Conservation (phyloP, 352 stramenopile genomes). For the Phytophthora chlamydospora region DNA sequence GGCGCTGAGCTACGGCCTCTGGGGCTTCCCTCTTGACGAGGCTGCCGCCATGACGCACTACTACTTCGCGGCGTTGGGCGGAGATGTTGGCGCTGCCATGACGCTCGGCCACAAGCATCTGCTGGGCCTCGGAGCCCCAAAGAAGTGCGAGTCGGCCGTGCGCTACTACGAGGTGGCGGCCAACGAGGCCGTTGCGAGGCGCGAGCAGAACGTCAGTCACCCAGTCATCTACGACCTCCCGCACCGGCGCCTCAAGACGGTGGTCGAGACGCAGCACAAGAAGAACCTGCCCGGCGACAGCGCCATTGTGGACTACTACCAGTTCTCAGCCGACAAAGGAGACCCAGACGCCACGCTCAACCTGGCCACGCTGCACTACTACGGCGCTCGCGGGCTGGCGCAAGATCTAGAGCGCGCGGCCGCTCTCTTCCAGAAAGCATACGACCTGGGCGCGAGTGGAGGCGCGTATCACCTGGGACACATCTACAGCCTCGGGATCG, state of each 20-base stretch:
- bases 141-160: slow-evolving; percentile 84
- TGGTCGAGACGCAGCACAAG: slow-evolving; percentile 80
- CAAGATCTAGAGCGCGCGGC: slow-evolving; percentile 77
- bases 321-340: slow-evolving; percentile 89
- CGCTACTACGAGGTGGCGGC: slow-evolving; percentile 91
- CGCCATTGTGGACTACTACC: slow-evolving; percentile 90
- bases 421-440: slow-evolving; percentile 73
- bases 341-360: slow-evolving; percentile 84
- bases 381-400: slow-evolving; percentile 70
- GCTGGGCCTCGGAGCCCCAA: slow-evolving; percentile 71
- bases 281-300: slow-evolving; percentile 78
- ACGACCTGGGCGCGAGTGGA: slow-evolving; percentile 71
- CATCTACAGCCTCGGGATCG: slow-evolving; percentile 85
- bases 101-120: slow-evolving; percentile 83
- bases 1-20: slow-evolving; percentile 83
- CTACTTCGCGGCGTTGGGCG: slow-evolving; percentile 84
- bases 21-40: slow-evolving; percentile 69
- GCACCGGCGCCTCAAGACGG: slow-evolving; percentile 73
- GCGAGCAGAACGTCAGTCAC: slow-evolving; percentile 59
- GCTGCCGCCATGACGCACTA: slow-evolving; percentile 76
- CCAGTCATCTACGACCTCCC: slow-evolving; percentile 77
- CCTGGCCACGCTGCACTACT: slow-evolving; percentile 88
- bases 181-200: slow-evolving; percentile 73
- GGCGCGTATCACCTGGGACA: slow-evolving; percentile 80
- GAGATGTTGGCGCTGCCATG: slow-evolving; percentile 70